A percentile compares a stretch with the other conserved stretches of the same genome.
Evolutionary conservation across 495 filamentous ascomycete genomes (phyloP).

Genomic region (Copromyces sp.): DNA sequence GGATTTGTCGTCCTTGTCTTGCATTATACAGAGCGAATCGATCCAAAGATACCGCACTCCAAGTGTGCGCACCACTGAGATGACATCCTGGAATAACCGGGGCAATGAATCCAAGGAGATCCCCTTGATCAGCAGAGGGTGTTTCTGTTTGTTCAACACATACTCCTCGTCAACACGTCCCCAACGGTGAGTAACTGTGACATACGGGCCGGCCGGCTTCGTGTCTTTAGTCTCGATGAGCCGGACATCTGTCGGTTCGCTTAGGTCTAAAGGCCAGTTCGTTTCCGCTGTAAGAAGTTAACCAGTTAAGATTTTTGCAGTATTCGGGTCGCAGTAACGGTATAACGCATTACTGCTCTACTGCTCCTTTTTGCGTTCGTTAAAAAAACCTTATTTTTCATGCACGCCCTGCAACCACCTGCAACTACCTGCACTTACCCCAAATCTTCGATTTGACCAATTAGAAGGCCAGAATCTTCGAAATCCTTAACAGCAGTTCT

Average conservation of each 20-base stretch:
- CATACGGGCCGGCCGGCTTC: background rate
- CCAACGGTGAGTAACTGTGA: slow-evolving; percentile 1
- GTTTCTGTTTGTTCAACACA: background rate
- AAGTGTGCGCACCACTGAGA: background rate
- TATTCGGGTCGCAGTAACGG: too few relatives aligned
- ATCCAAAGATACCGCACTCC: background rate
- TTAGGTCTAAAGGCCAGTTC: too few relatives aligned
- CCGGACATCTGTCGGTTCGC: background rate
- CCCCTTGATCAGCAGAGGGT: background rate
- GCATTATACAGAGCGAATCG: background rate
- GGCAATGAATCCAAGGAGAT: background rate
- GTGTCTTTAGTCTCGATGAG: background rate
- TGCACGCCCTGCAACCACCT: too few relatives aligned
- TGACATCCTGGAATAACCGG: background rate
- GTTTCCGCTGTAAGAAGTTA: too few relatives aligned
- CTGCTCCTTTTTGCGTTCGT: too few relatives aligned
- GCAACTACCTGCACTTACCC: too few relatives aligned
- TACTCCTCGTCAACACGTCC: background rate
- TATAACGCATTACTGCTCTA: too few relatives aligned
- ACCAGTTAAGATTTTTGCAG: too few relatives aligned
- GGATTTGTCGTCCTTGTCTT: background rate
- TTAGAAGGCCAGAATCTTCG: too few relatives aligned
- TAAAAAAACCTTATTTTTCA: too few relatives aligned
- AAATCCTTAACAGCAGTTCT: too few relatives aligned
- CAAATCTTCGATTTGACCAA: too few relatives aligned